A percentile compares a stretch with the other conserved stretches of the same genome.
These are phyloP conservation scores for Trametes sanguinea DNA, from an alignment of 768 basidiomycete genomes.

Conservation along the genomic window DNA sequence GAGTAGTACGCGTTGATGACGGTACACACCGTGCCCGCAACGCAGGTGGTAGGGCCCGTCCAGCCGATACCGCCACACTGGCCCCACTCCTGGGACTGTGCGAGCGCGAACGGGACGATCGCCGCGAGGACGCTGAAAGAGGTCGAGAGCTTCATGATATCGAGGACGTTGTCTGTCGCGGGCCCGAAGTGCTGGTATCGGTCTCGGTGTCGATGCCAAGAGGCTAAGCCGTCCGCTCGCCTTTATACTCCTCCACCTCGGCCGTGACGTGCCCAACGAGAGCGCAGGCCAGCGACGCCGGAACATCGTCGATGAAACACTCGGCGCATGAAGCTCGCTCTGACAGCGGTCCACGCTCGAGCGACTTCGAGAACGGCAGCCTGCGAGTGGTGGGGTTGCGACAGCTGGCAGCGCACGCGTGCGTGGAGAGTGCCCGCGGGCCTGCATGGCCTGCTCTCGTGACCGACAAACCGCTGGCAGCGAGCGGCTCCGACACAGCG, in stretches of 20 bases:
- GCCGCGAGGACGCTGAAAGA: slow-evolving; percentile 34
- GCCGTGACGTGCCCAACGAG: not conserved
- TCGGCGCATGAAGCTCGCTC: slow-evolving; percentile 3
- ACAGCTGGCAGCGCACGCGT: slow-evolving; percentile 8
- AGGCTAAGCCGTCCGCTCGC: slow-evolving; percentile 2
- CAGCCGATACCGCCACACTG: slow-evolving; percentile 42
- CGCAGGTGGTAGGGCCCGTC: slow-evolving; percentile 41
- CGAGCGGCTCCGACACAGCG: not conserved
- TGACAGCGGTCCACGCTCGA: not conserved
- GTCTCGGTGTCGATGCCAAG: slow-evolving; percentile 13
- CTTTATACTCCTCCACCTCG: slow-evolving; percentile 13
- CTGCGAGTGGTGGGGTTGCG: not conserved
- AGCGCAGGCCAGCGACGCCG: not conserved
- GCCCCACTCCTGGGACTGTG: slow-evolving; percentile 32
- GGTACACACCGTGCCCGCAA: slow-evolving; percentile 42
- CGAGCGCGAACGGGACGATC: slow-evolving; percentile 28
- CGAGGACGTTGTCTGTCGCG: not conserved
- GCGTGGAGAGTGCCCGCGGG: not conserved
- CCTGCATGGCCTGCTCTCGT: not conserved
- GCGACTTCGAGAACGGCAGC: slow-evolving; percentile 5
- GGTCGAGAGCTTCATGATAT: slow-evolving; percentile 25
- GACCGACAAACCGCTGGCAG: not conserved
- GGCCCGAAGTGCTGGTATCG: not conserved
- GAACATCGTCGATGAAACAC: slow-evolving; percentile 19
- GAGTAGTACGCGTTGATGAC: slow-evolving; percentile 45